phyloP scores from a whole-genome alignment of 1,284 basidiomycete genomes.

The Hemileia vastatrix region DNA sequence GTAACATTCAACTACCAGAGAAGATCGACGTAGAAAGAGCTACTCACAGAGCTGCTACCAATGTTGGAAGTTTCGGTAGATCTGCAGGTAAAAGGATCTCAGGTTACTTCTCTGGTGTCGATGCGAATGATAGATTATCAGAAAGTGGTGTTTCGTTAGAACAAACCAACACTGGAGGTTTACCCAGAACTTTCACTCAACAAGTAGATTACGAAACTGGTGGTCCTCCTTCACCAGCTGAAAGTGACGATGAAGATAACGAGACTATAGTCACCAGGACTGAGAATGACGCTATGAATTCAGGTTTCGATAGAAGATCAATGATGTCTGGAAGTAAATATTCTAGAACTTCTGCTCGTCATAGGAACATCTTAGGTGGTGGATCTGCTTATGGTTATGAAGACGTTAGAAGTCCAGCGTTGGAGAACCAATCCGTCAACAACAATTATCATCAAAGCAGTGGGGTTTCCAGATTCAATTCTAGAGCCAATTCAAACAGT shows the following conservation, averaged over 20 bases:
- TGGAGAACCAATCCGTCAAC: no score
- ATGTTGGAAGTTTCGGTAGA: slow-evolving; percentile 27
- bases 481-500: slow-evolving; percentile 10
- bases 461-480: slow-evolving; percentile 5
- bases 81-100: slow-evolving; percentile 35
- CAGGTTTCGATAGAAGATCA: slow-evolving; percentile 29
- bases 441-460: no score
- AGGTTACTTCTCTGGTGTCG: slow-evolving; percentile 31
- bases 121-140: slow-evolving; percentile 17
- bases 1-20: slow-evolving; percentile 63
- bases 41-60: slow-evolving; percentile 30
- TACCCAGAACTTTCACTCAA: slow-evolving; percentile 36
- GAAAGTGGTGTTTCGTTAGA: slow-evolving; percentile 18
- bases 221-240: slow-evolving; percentile 34
- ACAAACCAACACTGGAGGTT: not conserved
- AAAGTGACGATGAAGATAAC: slow-evolving; percentile 25
- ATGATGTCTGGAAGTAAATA: slow-evolving; percentile 16
- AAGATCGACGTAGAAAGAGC: slow-evolving; percentile 57
- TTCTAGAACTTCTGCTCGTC: slow-evolving; percentile 13
- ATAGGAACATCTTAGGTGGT: slow-evolving; percentile 24
- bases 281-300: slow-evolving; percentile 26
- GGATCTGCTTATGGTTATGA: slow-evolving; percentile 25
- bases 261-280: slow-evolving; percentile 33
- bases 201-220: slow-evolving; percentile 39
- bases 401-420: not conserved